These are phyloP conservation scores for Aureobasidium sp. DNA, from an alignment of 2,329 filamentous ascomycete genomes.

Conservation along the genomic window DNA sequence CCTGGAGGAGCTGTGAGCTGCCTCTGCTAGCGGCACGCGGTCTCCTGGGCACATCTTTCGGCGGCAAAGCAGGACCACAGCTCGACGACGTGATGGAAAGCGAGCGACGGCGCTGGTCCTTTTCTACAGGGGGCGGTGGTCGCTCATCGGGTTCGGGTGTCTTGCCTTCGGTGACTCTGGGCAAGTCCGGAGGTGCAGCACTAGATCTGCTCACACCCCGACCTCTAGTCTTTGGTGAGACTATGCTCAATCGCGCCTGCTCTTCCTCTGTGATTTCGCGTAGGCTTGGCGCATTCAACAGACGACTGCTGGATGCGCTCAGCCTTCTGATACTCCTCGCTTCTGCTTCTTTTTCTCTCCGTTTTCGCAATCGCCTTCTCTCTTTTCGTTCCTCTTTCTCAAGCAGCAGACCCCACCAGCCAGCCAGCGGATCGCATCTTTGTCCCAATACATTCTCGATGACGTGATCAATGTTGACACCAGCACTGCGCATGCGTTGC, in stretches of 20 bases:
- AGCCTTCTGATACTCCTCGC: constrained; percentile 71
- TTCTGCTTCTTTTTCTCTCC: constrained; percentile 77
- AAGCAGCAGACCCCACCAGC: constrained; percentile 92
- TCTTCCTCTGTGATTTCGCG: constrained; percentile 75
- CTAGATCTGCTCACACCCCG: constrained; percentile 61
- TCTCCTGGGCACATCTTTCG: constrained; percentile 71
- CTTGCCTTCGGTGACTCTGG: constrained; percentile 64
- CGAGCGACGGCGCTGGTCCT: constrained; percentile 63
- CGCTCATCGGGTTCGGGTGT: constrained; percentile 35
- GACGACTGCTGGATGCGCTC: constrained; percentile 80
- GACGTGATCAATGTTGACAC: constrained; percentile 87
- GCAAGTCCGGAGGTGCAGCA: constrained; percentile 65
- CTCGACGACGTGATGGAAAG: constrained; percentile 57
- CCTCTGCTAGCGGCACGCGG: constrained; percentile 36
- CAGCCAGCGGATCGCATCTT: constrained; percentile 80
- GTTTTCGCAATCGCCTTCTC: constrained; percentile 68
- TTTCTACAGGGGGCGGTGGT: constrained; percentile 66
- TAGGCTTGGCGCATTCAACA: constrained; percentile 65
- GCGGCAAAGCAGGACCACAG: constrained; percentile 67
- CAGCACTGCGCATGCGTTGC: constrained; percentile 85
- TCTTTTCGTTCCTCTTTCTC: constrained; percentile 94
- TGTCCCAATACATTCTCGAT: constrained; percentile 90
- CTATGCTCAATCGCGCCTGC: constrained; percentile 31
- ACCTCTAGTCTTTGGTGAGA: constrained; percentile 62
- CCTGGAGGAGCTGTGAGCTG: constrained; percentile 78